Conservation (phyloP, 257 asterid genomes). For the Nicotiana noctiflora region DNA sequence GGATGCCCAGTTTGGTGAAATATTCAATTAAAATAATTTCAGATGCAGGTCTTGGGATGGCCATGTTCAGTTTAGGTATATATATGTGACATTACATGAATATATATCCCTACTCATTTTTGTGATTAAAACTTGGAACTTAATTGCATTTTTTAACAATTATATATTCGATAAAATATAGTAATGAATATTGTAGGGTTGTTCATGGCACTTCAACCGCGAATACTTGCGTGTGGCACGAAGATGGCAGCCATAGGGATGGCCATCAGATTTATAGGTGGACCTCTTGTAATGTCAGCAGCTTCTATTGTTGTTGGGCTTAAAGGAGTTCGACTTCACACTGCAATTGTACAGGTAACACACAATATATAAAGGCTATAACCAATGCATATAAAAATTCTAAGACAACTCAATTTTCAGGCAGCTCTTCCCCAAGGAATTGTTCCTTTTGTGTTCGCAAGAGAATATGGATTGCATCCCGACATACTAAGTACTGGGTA, state of each 20-base stretch:
- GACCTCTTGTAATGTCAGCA: conserved; percentile 56
- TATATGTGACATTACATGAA: not conserved
- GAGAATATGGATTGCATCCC: conserved; percentile 61
- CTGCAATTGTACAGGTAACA: conserved; percentile 53
- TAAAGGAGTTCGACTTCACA: conserved; percentile 35
- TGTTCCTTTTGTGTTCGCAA: conserved; percentile 61
- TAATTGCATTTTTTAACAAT: not conserved
- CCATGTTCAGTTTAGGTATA: conserved; percentile 69
- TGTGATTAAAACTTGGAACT: no score
- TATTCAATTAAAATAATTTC: conserved; percentile 64
- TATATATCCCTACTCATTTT: no score
- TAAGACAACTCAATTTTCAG: conserved; percentile 16
- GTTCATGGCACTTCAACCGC: conserved; percentile 75
- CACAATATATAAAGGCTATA: not conserved
- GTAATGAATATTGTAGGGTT: conserved; percentile 24
- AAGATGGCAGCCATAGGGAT: conserved; percentile 53
- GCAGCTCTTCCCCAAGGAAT: conserved; percentile 73
- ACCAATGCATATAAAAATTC: not conserved
- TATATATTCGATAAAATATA: not conserved
- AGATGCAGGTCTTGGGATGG: conserved; percentile 83
- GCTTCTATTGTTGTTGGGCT: conserved; percentile 58
- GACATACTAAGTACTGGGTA: conserved; percentile 66
- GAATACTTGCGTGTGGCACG: conserved; percentile 57
- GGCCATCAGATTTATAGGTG: conserved; percentile 51
- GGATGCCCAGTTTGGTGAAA: conserved; percentile 64